Base-by-base conservation (phyloP, 495 filamentous ascomycete genomes). In the Aspergillus diversus region DNA sequence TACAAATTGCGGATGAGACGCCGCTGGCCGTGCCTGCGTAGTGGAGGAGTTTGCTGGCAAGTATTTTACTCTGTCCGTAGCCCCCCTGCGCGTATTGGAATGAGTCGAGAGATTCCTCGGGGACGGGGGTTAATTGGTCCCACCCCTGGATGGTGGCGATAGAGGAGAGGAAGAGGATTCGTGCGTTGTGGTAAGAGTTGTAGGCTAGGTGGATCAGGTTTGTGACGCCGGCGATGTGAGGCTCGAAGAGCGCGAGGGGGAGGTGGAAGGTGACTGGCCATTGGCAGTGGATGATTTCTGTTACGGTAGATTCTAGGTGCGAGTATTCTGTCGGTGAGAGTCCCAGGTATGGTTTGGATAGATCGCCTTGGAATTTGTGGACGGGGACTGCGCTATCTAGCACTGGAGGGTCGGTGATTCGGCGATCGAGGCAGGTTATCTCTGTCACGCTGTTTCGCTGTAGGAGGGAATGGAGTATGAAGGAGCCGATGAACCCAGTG, bases 261-360 rank as follows among this genome's bases (percentile, higher is more conserved):
- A 76, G 73, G 69, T 86, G 84, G 75, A 87, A 87, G 64, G 87
- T 81, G 15, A 87, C 83, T 1, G 80, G 78, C 86, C 85, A 88
- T 48, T 82, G 80, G 71, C 83, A 85, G 70, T 87, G 84, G 60
- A 86, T 81, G 31, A 87, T 70, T 13, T 79, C 75, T 27, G 83
- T 83, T 5, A 77, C 78, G 6, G 73, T 65, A 16, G 47, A n/a
- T 35, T 80, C 53, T 3, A 86, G 60, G 21, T 70, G 48, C 0
- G 70, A 54, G 66, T 80, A 85, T 0, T 60, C 61, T 2, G 70
- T 66, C 8, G 61, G 27, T 9, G 53, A 59, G 6, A 87, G 71
- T 0, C 81, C 83, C 31, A 87, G 72, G 13, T 78, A 69, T 5
- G 66, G 66, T 1, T 71, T 68, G 8, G 77, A 79, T 56, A 85